These are phyloP conservation scores for Neurospora sp. DNA, from an alignment of 495 filamentous ascomycete species.

Conservation along the genomic window DNA sequence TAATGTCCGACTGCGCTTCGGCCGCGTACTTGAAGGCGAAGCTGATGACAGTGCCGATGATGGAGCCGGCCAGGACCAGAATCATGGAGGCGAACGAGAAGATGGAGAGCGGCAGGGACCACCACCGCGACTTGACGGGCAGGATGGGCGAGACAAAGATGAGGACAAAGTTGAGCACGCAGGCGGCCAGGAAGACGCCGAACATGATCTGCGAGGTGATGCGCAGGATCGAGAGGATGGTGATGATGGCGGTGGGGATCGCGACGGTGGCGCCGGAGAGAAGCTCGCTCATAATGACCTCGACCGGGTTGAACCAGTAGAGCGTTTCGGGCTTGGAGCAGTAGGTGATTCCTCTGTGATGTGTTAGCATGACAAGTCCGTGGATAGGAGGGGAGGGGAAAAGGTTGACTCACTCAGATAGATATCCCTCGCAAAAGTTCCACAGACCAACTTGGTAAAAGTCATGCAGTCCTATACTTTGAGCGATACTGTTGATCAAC, in stretches of 20 bases:
- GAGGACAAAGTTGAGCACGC: constrained; percentile 56
- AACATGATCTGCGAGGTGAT: constrained; percentile 88
- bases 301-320: constrained; percentile 87
- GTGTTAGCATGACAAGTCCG: constrained; percentile 1
- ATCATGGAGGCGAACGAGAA: constrained; percentile 58
- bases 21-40: constrained; percentile 67
- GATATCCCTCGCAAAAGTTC: constrained; percentile 79
- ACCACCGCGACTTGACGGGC: constrained; percentile 36
- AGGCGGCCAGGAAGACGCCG: constrained; percentile 65
- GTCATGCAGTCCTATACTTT: constrained; percentile 78
- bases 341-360: constrained; percentile 50
- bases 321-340: constrained; percentile 59
- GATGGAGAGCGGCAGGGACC: constrained; percentile 39
- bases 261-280: constrained; percentile 75
- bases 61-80: constrained; percentile 55
- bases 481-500: constrained; percentile 83
- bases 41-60: constrained; percentile 74
- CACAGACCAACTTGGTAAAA: constrained; percentile 91
- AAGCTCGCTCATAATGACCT: constrained; percentile 66
- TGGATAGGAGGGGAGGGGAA: background rate
- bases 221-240: constrained; percentile 62
- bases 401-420: constrained; percentile 28
- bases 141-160: constrained; percentile 28
- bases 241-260: constrained; percentile 59
- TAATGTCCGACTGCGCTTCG: constrained; percentile 50